These are phyloP conservation scores for Fusarium incarnatum DNA, from an alignment of 2,329 filamentous ascomycete species.

Conservation along the genomic window DNA sequence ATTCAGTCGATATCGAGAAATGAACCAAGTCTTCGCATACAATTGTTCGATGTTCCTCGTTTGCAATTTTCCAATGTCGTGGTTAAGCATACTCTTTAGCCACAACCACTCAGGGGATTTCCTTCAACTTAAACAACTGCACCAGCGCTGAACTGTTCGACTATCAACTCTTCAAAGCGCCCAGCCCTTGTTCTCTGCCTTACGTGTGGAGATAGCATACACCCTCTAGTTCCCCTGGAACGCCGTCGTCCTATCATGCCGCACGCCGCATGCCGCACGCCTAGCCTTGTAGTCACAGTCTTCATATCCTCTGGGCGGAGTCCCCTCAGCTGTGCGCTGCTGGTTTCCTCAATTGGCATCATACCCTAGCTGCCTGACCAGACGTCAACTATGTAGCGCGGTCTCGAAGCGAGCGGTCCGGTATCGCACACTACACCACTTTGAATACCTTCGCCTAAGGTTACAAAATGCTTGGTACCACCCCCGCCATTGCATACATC, in stretches of 20 bases:
- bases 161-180: constrained; percentile 23
- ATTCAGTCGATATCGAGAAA: background rate
- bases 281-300: constrained; percentile 25
- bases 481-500: background rate
- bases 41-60: background rate
- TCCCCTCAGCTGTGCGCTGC: constrained; percentile 28
- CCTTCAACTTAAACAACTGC: constrained; percentile 40
- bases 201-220: constrained; percentile 32
- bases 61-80: constrained; percentile 12
- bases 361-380: constrained; percentile 29
- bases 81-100: constrained; percentile 10
- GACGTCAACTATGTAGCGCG: constrained; percentile 32
- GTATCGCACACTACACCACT: constrained; percentile 32
- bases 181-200: constrained; percentile 36
- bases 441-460: constrained; percentile 4
- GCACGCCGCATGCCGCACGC: constrained; percentile 32
- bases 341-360: constrained; percentile 21
- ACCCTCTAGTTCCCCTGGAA: constrained; percentile 25
- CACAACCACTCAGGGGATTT: constrained; percentile 28
- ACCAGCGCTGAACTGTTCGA: constrained; percentile 11
- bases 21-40: background rate
- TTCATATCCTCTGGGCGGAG: constrained; percentile 30
- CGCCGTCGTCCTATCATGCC: constrained; percentile 20
- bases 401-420: constrained; percentile 34
- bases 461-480: constrained; percentile 13